Evolutionary conservation across 768 basidiomycete species (phyloP).

Genomic region (Boletus pseudo-olivaceus): DNA sequence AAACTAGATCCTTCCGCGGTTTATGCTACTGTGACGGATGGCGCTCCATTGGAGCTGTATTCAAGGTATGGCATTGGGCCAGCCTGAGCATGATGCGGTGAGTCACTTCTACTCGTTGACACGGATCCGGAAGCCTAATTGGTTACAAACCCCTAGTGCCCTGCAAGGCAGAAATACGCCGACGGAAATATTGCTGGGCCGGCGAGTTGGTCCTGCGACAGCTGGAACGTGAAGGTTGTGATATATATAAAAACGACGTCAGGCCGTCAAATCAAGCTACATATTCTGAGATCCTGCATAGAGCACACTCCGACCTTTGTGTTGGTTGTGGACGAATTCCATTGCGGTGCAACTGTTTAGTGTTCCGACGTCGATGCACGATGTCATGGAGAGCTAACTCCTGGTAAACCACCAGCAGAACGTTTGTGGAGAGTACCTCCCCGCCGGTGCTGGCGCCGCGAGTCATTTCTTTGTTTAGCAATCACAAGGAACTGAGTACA

Average conservation of each 20-base stretch:
- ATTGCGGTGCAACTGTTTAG: conserved; percentile 13
- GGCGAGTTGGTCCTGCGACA: conserved; percentile 9
- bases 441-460: too few species aligned
- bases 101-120: background rate
- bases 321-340: conserved; percentile 14
- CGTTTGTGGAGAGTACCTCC: too few species aligned
- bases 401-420: conserved; percentile 3
- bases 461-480: background rate
- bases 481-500: background rate
- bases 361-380: conserved; percentile 19
- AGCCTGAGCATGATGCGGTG: conserved; percentile 7
- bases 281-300: conserved; percentile 21
- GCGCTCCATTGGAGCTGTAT: conserved; percentile 10
- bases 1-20: background rate
- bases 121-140: background rate
- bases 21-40: conserved; percentile 16
- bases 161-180: conserved; percentile 18
- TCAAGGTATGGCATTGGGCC: conserved; percentile 18
- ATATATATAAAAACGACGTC: conserved; percentile 11
- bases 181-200: conserved; percentile 16
- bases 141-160: background rate
- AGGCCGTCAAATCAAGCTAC: background rate
- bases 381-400: conserved; percentile 12
- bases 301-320: conserved; percentile 6
- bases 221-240: conserved; percentile 18